Base-by-base conservation (phyloP, 75 land plant genomes). In the Pseudotsuga menziesii region DNA sequence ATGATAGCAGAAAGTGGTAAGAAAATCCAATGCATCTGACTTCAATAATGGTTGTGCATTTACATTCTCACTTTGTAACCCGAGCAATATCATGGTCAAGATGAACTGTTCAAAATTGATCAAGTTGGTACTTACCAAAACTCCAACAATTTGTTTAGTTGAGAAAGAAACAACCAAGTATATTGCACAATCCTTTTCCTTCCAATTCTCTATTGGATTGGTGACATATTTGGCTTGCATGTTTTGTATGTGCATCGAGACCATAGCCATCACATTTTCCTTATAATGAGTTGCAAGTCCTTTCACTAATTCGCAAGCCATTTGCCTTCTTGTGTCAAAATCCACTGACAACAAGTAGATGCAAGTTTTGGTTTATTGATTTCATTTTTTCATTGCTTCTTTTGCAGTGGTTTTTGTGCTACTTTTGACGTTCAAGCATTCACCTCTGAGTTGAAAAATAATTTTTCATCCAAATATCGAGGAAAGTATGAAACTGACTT, bases 261-360 rank as follows among this genome's bases (percentile, higher is more conserved):
- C 87, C 75, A 89, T 82, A 6, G 58, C 26, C 6, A 75, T 93
- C 3, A 97, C 94, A 73, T 95, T 86, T 29, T 91, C 88, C 75
- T 79, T 85, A 41, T 95, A 97, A 61, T 95, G 83, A 2, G 87
- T 78, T 11, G 91, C 89, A 59, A 97, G 83, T 23, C 98, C 98
- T 75, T 97, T 97, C 19, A 95, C 87, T 57, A 97, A 90, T 80
- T 97, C 99, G 73, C 99, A 95, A 13, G 99, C 96, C 56, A 89
- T 93, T 61, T 94, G 84, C 80, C 98, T 91, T 76, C 94, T 84
- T 2, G 98, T 97, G 74, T 95, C 99, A 48, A 87, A 75, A 81
- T 97, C 98, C n/a, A n/a, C n/a, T n/a, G n/a, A n/a, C n/a, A n/a
- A n/a, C n/a, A n/a, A n/a, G n/a, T n/a, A n/a, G n/a, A n/a, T n/a